These are phyloP conservation scores for Thielaviopsis euricoi DNA, from an alignment of 2,329 filamentous ascomycete species.

Conservation along the genomic window DNA sequence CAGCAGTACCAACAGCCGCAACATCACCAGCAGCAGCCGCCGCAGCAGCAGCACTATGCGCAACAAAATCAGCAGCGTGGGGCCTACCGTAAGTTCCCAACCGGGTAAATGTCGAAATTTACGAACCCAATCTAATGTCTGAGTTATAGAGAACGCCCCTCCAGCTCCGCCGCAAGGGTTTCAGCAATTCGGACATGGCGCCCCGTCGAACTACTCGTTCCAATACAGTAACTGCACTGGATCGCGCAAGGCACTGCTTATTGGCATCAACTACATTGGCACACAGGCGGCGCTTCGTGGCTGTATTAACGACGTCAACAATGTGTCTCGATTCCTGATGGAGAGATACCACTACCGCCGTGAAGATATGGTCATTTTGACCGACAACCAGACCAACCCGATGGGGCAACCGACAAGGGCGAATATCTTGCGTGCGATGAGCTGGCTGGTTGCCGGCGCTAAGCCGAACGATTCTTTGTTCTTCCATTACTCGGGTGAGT, in stretches of 20 bases:
- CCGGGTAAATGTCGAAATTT: background rate
- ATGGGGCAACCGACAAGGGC: constrained; percentile 39
- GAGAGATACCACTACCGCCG: constrained; percentile 36
- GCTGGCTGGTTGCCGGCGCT: constrained; percentile 41
- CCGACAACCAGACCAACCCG: constrained; percentile 39
- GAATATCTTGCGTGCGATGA: constrained; percentile 39
- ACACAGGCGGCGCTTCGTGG: constrained; percentile 39
- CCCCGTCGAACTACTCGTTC: constrained; percentile 65
- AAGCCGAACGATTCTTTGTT: constrained; percentile 39
- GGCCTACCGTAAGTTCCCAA: background rate
- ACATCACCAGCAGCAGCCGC: background rate
- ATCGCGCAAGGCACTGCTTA: constrained; percentile 44
- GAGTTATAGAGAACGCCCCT: constrained; percentile 26
- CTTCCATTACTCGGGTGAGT: constrained; percentile 37
- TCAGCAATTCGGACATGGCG: constrained; percentile 64
- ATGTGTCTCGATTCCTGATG: constrained; percentile 40
- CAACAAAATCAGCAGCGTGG: background rate
- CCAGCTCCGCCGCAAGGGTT: constrained; percentile 48
- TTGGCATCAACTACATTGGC: constrained; percentile 46
- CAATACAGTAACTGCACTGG: constrained; percentile 88
- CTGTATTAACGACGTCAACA: constrained; percentile 45
- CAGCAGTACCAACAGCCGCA: background rate
- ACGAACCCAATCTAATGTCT: constrained; percentile 14
- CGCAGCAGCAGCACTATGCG: background rate
- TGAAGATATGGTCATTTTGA: constrained; percentile 41